A percentile compares a stretch with the other conserved stretches of the same genome.
These are phyloP conservation scores for Bauhinia variegata DNA, from an alignment of 306 rosid genomes.

Conservation along the genomic window DNA sequence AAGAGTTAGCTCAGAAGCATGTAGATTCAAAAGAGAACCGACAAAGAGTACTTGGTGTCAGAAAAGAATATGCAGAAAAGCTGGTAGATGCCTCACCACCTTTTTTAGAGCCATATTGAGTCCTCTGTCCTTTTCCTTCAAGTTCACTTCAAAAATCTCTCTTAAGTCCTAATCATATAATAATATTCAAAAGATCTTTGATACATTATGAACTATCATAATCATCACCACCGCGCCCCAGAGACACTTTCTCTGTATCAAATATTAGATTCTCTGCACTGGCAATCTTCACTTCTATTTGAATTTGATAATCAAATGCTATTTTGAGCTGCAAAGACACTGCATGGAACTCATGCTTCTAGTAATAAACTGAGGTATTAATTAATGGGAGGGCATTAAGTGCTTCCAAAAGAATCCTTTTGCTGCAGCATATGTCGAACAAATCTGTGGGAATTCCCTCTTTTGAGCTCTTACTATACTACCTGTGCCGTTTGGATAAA, in stretches of 20 bases:
- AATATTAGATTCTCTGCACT: conserved; percentile 23
- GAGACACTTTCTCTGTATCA: too few species aligned
- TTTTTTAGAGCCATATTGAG: conserved; percentile 18
- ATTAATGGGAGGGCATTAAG: background rate
- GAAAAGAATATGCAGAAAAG: conserved; percentile 42
- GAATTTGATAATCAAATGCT: background rate
- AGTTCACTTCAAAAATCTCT: background rate
- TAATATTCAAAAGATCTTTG: background rate
- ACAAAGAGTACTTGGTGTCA: conserved; percentile 41
- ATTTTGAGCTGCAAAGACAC: background rate
- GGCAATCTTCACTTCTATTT: background rate
- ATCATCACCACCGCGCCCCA: conserved; percentile 28
- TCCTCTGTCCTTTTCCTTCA: conserved; percentile 30
- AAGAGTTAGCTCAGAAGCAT: background rate
- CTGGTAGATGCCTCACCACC: conserved; percentile 42
- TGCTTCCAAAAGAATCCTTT: background rate
- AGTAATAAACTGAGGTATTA: background rate
- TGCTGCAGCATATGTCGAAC: background rate
- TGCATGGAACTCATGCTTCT: background rate
- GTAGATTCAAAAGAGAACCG: conserved; percentile 36
- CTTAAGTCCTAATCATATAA: background rate
- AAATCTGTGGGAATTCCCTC: background rate
- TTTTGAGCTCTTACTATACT: too few species aligned
- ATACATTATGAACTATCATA: conserved; percentile 16
- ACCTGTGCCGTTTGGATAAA: too few species aligned